A percentile compares a stretch with the other conserved stretches of the same genome.
Conservation (phyloP, 2,329 filamentous ascomycete genomes). For the Fusarium sp. region DNA sequence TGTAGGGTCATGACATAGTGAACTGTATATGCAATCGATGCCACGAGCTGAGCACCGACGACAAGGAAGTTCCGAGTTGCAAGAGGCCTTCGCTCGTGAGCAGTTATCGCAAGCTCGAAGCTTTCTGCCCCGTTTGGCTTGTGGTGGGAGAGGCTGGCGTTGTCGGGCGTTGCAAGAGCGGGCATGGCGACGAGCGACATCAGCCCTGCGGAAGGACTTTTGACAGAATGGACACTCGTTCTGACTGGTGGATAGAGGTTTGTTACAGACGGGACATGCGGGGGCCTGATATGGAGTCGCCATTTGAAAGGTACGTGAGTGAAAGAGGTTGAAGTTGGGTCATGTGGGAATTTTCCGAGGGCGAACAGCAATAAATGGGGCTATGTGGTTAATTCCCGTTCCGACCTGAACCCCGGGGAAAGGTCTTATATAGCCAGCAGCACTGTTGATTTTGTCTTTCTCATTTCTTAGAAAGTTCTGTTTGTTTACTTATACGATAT, state of each 20-base stretch:
- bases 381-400: conserved; percentile 27
- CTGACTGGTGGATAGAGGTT: neutral
- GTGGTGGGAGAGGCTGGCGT: conserved; percentile 10
- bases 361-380: conserved; percentile 2
- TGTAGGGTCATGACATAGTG: conserved; percentile 11
- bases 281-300: neutral
- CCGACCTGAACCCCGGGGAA: neutral
- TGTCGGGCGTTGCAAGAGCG: conserved; percentile 16
- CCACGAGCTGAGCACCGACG: neutral
- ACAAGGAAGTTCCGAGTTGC: conserved; percentile 9
- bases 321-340: neutral
- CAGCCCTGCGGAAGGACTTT: conserved; percentile 23
- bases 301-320: neutral
- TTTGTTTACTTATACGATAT: neutral
- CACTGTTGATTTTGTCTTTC: neutral
- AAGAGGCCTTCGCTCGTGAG: conserved; percentile 1
- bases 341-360: conserved; percentile 34
- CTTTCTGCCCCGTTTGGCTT: conserved; percentile 27
- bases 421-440: neutral
- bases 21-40: conserved; percentile 15
- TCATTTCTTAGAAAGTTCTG: neutral
- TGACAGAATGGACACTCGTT: conserved; percentile 26
- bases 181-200: conserved; percentile 27
- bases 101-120: conserved; percentile 28
- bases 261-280: conserved; percentile 2